Percentiles rank a stretch among this genome's conserved stretches.
These are phyloP conservation scores for Oryza punctata DNA, from an alignment of 176 grass and related monocot genomes.

Conservation along the genomic window DNA sequence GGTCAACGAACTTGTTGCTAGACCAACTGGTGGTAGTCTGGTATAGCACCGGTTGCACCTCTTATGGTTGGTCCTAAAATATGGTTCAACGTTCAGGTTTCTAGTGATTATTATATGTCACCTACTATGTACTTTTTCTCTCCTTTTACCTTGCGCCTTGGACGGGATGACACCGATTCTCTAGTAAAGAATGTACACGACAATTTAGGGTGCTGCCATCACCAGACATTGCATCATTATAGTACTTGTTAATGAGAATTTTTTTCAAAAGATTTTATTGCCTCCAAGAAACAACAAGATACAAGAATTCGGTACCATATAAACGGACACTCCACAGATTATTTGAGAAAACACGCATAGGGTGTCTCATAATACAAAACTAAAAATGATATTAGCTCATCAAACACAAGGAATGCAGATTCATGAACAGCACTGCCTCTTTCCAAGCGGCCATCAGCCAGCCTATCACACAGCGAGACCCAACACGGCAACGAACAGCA, in stretches of 20 bases:
- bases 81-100: not conserved
- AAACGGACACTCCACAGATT: not conserved
- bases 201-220: not conserved
- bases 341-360: not conserved
- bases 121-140: not conserved
- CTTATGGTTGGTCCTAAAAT: not conserved
- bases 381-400: not conserved
- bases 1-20: not conserved
- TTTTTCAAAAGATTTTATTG: not conserved
- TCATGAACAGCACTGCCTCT: slow-evolving; percentile 40
- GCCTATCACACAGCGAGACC: slow-evolving; percentile 38
- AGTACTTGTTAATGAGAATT: not conserved
- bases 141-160: not conserved
- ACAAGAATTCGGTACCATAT: not conserved
- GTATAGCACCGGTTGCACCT: too few relatives aligned
- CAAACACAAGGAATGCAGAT: not conserved
- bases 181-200: not conserved
- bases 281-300: not conserved
- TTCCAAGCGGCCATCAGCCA: slow-evolving; percentile 31
- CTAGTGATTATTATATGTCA: not conserved
- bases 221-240: not conserved
- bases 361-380: not conserved
- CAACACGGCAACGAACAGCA: slow-evolving; percentile 1
- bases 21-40: not conserved
- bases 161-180: not conserved